Evolutionary conservation across 2,329 filamentous ascomycete genomes (phyloP).

Genomic region (Fusarium tupiense): DNA sequence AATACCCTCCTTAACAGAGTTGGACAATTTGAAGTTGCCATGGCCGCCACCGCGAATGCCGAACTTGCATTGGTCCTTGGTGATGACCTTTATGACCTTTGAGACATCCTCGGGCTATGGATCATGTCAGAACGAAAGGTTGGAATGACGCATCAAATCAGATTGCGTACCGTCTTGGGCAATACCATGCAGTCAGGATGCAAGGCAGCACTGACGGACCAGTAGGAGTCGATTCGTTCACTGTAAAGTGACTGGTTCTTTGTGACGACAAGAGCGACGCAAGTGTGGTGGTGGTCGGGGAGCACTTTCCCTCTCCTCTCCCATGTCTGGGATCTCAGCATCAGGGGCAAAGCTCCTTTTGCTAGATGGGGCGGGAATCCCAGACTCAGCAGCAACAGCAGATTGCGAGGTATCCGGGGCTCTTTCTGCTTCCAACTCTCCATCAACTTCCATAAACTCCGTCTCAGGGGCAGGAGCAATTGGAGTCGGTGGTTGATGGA

Average conservation of each 20-base stretch:
- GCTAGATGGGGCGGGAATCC: no score
- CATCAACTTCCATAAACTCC: no score
- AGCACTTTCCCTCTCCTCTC: no score
- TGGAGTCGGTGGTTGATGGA: no score
- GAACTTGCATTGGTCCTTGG: constrained; percentile 46
- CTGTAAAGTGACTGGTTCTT: constrained; percentile 42
- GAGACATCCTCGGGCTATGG: constrained; percentile 48
- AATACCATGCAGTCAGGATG: constrained; percentile 50
- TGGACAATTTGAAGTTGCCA: constrained; percentile 46
- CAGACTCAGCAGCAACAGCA: no score
- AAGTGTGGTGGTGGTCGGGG: no score
- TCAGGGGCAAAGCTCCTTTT: no score
- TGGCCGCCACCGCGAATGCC: constrained; percentile 54
- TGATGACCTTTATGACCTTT: constrained; percentile 47
- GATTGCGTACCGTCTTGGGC: constrained; percentile 36
- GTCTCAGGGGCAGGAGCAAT: no score
- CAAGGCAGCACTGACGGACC: constrained; percentile 50
- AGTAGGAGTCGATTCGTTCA: constrained; percentile 49
- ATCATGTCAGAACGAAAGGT: neutral
- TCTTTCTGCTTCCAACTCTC: no score
- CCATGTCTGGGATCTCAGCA: no score
- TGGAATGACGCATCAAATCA: neutral
- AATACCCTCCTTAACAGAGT: constrained; percentile 50
- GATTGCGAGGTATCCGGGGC: no score
- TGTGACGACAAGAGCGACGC: constrained; percentile 46